Evolutionary conservation across 225 moss, liverwort and hornwort species (phyloP).

Genomic region (Neckera pumila): DNA sequence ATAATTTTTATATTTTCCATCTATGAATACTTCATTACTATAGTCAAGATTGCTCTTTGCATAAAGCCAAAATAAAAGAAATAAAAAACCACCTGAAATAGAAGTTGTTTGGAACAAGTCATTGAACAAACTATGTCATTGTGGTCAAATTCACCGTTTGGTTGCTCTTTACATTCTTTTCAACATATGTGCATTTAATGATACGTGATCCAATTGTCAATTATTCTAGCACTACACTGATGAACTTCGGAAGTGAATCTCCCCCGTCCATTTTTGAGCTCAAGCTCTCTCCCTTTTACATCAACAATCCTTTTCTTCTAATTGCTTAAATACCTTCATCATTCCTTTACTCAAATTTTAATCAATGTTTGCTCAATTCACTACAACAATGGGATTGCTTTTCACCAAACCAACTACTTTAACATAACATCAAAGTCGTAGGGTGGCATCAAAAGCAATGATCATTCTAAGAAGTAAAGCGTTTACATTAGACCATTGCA

Average conservation of each 20-base stretch:
- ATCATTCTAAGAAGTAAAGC: accelerated
- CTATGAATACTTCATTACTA: not conserved
- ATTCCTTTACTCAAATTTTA: not conserved
- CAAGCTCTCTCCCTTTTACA: not conserved
- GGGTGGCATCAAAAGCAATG: not conserved
- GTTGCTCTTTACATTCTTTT: not conserved
- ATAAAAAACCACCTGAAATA: not conserved
- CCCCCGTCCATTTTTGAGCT: accelerated
- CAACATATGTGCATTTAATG: accelerated
- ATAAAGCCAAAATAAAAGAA: too few relatives aligned
- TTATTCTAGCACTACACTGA: not conserved
- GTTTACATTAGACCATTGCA: accelerated
- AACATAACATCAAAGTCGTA: not conserved
- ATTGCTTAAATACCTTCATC: too few relatives aligned
- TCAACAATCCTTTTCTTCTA: not conserved
- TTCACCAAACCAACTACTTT: accelerated
- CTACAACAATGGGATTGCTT: not conserved
- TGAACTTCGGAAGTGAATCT: not conserved
- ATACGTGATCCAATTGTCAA: not conserved
- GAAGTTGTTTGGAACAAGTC: not conserved
- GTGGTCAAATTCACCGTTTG: not conserved
- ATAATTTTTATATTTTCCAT: not conserved
- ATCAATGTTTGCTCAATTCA: not conserved
- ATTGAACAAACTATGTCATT: not conserved
- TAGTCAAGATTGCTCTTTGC: not conserved